Percentiles rank a stretch among this genome's conserved stretches.
These are phyloP conservation scores for Zymoseptoria tritici DNA, from an alignment of 2,329 filamentous ascomycete species.

Conservation along the genomic window DNA sequence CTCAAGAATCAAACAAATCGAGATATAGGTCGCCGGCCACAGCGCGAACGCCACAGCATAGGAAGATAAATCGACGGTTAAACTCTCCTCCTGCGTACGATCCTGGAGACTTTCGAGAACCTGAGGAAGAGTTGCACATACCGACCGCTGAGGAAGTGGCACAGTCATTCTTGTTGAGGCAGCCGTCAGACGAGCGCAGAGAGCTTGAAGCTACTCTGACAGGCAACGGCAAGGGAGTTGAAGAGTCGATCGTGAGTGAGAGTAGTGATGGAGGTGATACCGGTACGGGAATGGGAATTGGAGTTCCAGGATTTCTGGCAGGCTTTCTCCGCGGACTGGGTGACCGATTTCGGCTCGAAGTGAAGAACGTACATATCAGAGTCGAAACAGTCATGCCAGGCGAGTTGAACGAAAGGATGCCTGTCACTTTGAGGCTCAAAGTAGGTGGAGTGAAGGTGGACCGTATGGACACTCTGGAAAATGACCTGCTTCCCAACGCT, in stretches of 20 bases:
- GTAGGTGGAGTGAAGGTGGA: constrained; percentile 60
- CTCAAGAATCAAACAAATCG: constrained; percentile 32
- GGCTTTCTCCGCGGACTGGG: constrained; percentile 66
- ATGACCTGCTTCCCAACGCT: neutral
- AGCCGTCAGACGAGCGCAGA: constrained; percentile 57
- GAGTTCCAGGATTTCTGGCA: constrained; percentile 62
- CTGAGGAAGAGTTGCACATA: constrained; percentile 37
- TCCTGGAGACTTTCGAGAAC: constrained; percentile 19
- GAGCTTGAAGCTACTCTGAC: constrained; percentile 63
- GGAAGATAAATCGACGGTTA: constrained; percentile 30
- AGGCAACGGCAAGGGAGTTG: constrained; percentile 48
- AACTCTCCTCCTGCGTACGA: constrained; percentile 23
- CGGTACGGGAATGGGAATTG: constrained; percentile 64
- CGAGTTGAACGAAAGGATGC: constrained; percentile 21
- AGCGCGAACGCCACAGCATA: constrained; percentile 25
- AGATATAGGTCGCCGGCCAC: constrained; percentile 20
- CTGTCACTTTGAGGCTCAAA: constrained; percentile 57
- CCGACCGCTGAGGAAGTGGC: constrained; percentile 68
- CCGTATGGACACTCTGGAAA: constrained; percentile 39
- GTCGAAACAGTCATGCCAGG: constrained; percentile 50
- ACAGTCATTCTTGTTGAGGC: constrained; percentile 68
- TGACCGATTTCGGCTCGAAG: constrained; percentile 60
- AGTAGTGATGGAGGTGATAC: constrained; percentile 52
- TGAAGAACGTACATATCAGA: constrained; percentile 59
- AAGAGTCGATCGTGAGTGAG: constrained; percentile 49